Conservation (phyloP, 2,329 filamentous ascomycete genomes). For the Taxawa tesnikishii region DNA sequence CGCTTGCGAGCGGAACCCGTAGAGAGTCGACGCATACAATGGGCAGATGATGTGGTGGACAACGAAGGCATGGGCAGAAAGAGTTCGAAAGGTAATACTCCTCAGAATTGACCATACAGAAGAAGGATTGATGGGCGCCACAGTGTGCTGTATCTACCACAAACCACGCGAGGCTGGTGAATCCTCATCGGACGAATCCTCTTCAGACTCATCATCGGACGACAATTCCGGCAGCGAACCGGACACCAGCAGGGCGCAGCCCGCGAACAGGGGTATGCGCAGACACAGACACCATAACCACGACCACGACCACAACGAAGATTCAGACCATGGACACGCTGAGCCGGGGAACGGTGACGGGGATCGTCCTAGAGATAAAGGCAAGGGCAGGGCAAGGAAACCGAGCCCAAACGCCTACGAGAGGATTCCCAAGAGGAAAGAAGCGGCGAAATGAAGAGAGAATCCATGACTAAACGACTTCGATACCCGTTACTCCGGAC, state of each 20-base stretch:
- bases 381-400: slow-evolving; percentile 31
- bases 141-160: slow-evolving; percentile 99
- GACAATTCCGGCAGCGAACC: slow-evolving; percentile 42
- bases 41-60: slow-evolving; percentile 87
- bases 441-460: slow-evolving; percentile 9
- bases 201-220: slow-evolving; percentile 42
- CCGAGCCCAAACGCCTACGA: slow-evolving; percentile 76
- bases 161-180: slow-evolving; percentile 71
- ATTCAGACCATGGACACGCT: slow-evolving; percentile 25
- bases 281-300: slow-evolving; percentile 17
- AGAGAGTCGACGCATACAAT: slow-evolving; percentile 58
- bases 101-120: background rate
- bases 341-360: slow-evolving; percentile 14
- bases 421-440: slow-evolving; percentile 48
- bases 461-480: too few species aligned
- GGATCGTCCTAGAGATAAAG: slow-evolving; percentile 24
- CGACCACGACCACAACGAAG: slow-evolving; percentile 12
- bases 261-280: slow-evolving; percentile 13
- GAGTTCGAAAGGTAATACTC: slow-evolving; percentile 69
- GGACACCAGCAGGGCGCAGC: slow-evolving; percentile 35
- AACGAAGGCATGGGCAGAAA: slow-evolving; percentile 93
- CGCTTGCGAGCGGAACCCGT: slow-evolving; percentile 27
- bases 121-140: background rate
- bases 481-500: too few species aligned
- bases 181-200: slow-evolving; percentile 57